These are phyloP conservation scores for Raphanus sativus DNA, from an alignment of 345 rosid genomes.

Conservation along the genomic window DNA sequence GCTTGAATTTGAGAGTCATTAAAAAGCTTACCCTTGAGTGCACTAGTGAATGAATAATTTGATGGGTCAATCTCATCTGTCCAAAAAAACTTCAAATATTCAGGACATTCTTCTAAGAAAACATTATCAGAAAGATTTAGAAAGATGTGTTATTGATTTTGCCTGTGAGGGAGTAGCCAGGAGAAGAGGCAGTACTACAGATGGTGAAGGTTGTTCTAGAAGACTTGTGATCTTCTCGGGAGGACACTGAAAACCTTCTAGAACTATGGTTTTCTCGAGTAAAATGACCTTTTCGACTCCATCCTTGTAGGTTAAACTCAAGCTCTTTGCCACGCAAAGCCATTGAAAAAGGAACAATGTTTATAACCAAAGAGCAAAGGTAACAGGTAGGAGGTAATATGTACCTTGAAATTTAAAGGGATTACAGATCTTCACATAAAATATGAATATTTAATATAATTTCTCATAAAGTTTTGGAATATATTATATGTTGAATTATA, in stretches of 20 bases:
- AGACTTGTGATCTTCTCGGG: not conserved
- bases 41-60: not conserved
- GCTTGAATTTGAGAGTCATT: not conserved
- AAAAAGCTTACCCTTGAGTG: not conserved
- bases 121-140: not conserved
- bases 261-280: not conserved
- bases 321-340: not conserved
- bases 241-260: not conserved
- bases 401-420: not conserved
- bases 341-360: not conserved
- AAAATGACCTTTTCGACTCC: not conserved
- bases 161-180: not conserved
- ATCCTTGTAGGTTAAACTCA: not conserved
- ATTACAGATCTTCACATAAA: not conserved
- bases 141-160: not conserved
- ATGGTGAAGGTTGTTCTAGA: not conserved
- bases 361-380: not conserved
- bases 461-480: not conserved
- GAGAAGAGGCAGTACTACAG: not conserved
- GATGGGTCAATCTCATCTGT: not conserved
- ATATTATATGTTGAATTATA: not conserved
- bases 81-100: not conserved
- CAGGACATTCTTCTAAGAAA: not conserved
- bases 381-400: not conserved
- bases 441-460: not conserved